Percentiles rank a stretch among this genome's conserved stretches.
These are phyloP conservation scores for Spiraea crenata DNA, from an alignment of 331 rosid genomes.

Conservation along the genomic window DNA sequence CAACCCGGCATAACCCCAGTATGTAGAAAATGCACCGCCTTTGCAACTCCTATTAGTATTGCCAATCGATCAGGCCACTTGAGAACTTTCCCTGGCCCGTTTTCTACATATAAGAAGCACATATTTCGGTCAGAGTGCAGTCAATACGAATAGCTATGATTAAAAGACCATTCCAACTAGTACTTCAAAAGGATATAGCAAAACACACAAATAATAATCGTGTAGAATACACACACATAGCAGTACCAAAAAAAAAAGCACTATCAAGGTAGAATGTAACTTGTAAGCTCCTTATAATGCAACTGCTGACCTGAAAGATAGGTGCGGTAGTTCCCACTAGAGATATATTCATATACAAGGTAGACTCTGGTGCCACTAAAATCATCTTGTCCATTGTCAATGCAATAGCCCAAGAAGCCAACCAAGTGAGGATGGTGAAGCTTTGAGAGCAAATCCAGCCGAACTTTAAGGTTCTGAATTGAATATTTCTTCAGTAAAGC, in stretches of 20 bases:
- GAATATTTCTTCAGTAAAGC: constrained; percentile 61
- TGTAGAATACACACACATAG: neutral
- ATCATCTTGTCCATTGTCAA: constrained; percentile 55
- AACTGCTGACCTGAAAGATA: constrained; percentile 49
- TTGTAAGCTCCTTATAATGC: neutral
- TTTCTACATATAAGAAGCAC: constrained; percentile 38
- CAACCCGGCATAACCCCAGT: constrained; percentile 82
- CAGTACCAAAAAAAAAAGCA: neutral
- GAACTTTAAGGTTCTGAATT: constrained; percentile 59
- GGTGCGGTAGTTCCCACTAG: constrained; percentile 47
- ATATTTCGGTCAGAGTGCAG: constrained; percentile 25
- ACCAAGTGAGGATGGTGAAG: constrained; percentile 93
- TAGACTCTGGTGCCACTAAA: constrained; percentile 45
- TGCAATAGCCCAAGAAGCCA: constrained; percentile 76
- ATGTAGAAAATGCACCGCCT: constrained; percentile 82
- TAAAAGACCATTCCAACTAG: too few relatives aligned
- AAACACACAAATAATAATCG: neutral
- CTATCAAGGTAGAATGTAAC: neutral
- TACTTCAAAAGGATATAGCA: neutral
- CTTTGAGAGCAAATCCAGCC: constrained; percentile 75
- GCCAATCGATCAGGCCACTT: constrained; percentile 83
- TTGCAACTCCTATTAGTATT: constrained; percentile 77
- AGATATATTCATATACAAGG: constrained; percentile 65
- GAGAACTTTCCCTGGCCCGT: constrained; percentile 52
- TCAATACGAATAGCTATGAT: constrained; percentile 2